Conservation (phyloP, 768 basidiomycete genomes). For the Ramaria sp. region DNA sequence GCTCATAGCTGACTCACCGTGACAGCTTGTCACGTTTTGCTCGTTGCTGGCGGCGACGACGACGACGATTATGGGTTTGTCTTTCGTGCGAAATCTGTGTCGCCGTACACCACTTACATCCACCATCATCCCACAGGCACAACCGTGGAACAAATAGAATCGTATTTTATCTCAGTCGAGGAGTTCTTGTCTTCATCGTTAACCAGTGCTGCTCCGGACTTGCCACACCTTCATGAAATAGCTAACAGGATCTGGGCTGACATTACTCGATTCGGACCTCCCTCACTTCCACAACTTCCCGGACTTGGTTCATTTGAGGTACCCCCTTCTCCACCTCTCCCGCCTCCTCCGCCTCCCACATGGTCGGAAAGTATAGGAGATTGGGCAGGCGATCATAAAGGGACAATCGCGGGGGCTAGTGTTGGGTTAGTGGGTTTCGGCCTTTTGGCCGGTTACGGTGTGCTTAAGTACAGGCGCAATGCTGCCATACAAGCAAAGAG, state of each 20-base stretch:
- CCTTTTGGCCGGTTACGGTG: conserved; percentile 47
- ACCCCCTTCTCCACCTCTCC: conserved; percentile 42
- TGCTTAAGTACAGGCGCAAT: conserved; percentile 15
- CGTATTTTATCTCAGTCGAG: conserved; percentile 57
- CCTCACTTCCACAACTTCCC: conserved; percentile 39
- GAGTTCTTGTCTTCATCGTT: conserved; percentile 48
- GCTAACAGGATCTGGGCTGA: conserved; percentile 67
- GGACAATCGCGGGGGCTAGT: conserved; percentile 44
- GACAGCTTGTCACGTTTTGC: background rate
- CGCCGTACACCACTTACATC: background rate
- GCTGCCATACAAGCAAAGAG: conserved; percentile 14
- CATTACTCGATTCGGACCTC: conserved; percentile 70
- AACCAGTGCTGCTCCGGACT: conserved; percentile 43
- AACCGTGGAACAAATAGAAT: conserved; percentile 59
- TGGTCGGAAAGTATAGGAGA: conserved; percentile 35
- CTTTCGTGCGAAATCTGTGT: background rate
- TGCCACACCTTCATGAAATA: conserved; percentile 56
- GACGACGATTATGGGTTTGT: background rate
- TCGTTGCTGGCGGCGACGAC: background rate
- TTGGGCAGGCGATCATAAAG: conserved; percentile 52
- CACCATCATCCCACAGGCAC: background rate
- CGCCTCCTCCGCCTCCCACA: conserved; percentile 38
- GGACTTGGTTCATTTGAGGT: conserved; percentile 64
- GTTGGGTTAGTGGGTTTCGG: conserved; percentile 51
- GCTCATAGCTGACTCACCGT: too few species aligned